phyloP scores from a whole-genome alignment of 371 early-diverging fungal species.

The Mucor indicus region DNA sequence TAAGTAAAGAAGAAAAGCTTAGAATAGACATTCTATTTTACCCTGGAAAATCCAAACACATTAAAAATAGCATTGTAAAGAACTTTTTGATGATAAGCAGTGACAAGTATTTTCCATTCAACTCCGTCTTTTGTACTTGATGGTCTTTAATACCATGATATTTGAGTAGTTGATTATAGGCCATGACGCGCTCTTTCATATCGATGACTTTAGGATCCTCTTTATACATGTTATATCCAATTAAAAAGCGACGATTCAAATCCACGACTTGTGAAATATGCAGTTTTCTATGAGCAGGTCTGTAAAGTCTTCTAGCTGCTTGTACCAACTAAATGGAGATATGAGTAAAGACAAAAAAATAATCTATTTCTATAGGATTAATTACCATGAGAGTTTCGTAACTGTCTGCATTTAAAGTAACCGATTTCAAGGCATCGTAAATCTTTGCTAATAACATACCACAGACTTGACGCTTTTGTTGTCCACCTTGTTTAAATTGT shows the following conservation, averaged over 20 bases:
- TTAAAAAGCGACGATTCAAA: constrained; percentile 81
- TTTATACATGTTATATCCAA: constrained; percentile 71
- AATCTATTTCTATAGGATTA: too few species aligned
- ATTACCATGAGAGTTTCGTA: constrained; percentile 86
- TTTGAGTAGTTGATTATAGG: constrained; percentile 79
- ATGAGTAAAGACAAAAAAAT: too few species aligned
- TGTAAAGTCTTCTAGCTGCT: constrained; percentile 87
- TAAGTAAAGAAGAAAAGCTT: too few species aligned
- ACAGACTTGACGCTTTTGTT: constrained; percentile 75
- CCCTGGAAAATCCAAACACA: constrained; percentile 73
- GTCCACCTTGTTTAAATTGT: constrained; percentile 76
- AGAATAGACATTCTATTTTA: too few species aligned
- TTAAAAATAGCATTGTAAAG: constrained; percentile 57
- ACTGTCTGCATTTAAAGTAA: constrained; percentile 89
- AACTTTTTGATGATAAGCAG: constrained; percentile 53
- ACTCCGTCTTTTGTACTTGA: constrained; percentile 77
- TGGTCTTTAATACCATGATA: constrained; percentile 91
- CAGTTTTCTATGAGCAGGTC: constrained; percentile 75
- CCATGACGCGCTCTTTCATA: constrained; percentile 61
- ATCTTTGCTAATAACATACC: constrained; percentile 69
- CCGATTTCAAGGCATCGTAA: constrained; percentile 67
- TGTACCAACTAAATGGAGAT: constrained; percentile 65
- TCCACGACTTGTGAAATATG: constrained; percentile 76
- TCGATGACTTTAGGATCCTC: constrained; percentile 73
- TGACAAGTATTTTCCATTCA: constrained; percentile 66